Conservation (phyloP, 2,329 filamentous ascomycete genomes). For the Xylariaceae sp. region DNA sequence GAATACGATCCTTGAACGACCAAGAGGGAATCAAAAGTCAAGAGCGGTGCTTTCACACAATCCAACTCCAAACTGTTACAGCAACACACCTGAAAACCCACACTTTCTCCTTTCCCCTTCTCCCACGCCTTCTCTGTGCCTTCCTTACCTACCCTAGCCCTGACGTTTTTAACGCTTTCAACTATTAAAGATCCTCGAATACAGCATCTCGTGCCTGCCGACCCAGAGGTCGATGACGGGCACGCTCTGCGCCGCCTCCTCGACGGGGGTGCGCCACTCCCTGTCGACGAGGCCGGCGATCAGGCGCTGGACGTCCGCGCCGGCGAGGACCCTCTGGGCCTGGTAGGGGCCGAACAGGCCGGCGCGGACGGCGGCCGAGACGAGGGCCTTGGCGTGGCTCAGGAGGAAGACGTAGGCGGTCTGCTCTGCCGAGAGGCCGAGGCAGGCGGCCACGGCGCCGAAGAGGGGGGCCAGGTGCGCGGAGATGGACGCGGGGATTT, state of each 20-base stretch:
- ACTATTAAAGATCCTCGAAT: constrained; percentile 83
- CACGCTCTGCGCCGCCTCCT: constrained; percentile 68
- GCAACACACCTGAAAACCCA: too few species aligned
- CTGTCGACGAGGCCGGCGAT: constrained; percentile 54
- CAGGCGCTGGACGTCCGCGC: constrained; percentile 48
- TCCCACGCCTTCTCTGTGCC: too few species aligned
- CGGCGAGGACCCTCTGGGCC: constrained; percentile 67
- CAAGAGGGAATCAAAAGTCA: too few species aligned
- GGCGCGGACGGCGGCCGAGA: constrained; percentile 71
- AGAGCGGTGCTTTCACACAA: too few species aligned
- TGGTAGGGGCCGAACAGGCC: constrained; percentile 77
- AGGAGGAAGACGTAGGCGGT: constrained; percentile 71
- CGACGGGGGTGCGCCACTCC: constrained; percentile 52
- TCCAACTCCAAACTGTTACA: too few species aligned
- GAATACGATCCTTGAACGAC: too few species aligned
- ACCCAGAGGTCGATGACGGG: constrained; percentile 79
- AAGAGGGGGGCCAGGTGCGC: constrained; percentile 68
- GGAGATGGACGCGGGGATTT: constrained; percentile 29
- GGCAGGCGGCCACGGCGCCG: constrained; percentile 58
- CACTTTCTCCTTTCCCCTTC: not conserved
- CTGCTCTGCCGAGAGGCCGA: constrained; percentile 55
- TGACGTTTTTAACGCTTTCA: too few species aligned
- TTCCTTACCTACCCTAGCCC: too few species aligned
- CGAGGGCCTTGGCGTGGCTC: constrained; percentile 68
- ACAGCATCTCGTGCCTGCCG: constrained; percentile 74